Evolutionary conservation across 176 grass and related monocot genomes (phyloP), one percentile per base, ranked within the genome.

Genomic region (Typha latifolia): DNA sequence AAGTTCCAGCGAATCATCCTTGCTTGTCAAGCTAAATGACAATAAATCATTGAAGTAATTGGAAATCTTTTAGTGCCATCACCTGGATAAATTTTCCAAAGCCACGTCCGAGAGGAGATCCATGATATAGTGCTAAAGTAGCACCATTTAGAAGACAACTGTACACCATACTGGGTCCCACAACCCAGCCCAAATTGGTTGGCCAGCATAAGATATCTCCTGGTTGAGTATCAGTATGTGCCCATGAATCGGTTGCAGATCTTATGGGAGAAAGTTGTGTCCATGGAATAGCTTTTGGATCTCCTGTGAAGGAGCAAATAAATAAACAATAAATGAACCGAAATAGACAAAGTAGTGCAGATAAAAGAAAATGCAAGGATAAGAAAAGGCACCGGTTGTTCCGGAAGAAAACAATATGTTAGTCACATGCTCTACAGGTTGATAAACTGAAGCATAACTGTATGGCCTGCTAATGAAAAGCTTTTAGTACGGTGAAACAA

Each of bases 11-110:
- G 48, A 34, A 32, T n/a, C 55, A 21, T 48, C n/a, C 37, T 34
- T 18, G 12, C 20, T n/a, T 7, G 52, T 16, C 1, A 66, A 53
- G 32, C 5, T 43, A 43, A 56, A 37, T 15, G 3, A 3, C 22
- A 12, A 47, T 59, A 32, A n/a, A 47, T 48, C 15, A 22, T 14
- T 1, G 15, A 52, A 63, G 19, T 53, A 55, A 66, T 13, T 23
- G 7, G 27, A 37, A 66, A 55, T 0, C 3, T 47, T 34, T 59
- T 4, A 19, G 21, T 29, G 31, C 11, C 32, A 57, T 14, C 71
- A 97, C 93, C 88, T 97, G 88, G 32, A 97, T 67, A 84, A 97
- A 97, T 80, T 89, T 97, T 68, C 88, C 90, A 64, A 97, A 97
- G 49, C 77, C 85, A 50, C n/a, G 78, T 62, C 85, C 93, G 69